Conservation (phyloP, 257 asterid genomes). For the Plantago major region DNA sequence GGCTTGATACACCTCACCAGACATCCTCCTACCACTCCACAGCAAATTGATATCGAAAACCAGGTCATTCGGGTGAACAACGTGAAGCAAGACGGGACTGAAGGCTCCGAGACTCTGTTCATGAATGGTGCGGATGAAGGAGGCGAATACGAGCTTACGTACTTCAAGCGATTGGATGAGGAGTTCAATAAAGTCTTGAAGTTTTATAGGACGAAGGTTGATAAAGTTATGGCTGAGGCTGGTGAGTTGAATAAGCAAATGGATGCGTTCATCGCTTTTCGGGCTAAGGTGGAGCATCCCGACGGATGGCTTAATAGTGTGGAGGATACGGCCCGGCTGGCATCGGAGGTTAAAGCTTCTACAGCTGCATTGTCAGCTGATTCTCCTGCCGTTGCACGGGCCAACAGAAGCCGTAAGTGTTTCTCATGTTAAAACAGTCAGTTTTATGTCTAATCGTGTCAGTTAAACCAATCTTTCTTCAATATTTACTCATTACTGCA, state of each 20-base stretch:
- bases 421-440: no score
- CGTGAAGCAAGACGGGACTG: slow-evolving; percentile 1
- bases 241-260: slow-evolving; percentile 41
- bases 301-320: slow-evolving; percentile 25
- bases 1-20: slow-evolving; percentile 26
- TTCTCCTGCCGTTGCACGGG: slow-evolving; percentile 31
- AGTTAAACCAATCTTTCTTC: no score
- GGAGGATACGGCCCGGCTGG: slow-evolving; percentile 30
- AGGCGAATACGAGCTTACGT: slow-evolving; percentile 35
- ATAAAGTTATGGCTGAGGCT: slow-evolving; percentile 40
- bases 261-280: slow-evolving; percentile 50
- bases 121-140: slow-evolving; percentile 18
- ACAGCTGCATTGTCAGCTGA: slow-evolving; percentile 29
- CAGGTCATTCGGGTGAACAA: slow-evolving; percentile 17
- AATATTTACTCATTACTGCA: no score
- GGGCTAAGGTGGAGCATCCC: slow-evolving; percentile 40
- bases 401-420: slow-evolving; percentile 30
- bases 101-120: slow-evolving; percentile 22
- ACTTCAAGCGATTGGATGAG: slow-evolving; percentile 33
- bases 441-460: no score
- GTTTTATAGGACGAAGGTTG: slow-evolving; percentile 32
- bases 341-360: slow-evolving; percentile 31
- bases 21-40: neutral
- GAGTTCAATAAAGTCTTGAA: slow-evolving; percentile 42
- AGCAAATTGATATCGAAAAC: slow-evolving; percentile 13